A percentile compares a stretch with the other conserved stretches of the same genome.
phyloP scores from a whole-genome alignment of 2,329 filamentous ascomycete species.

The Sporothrix euskadiensis region DNA sequence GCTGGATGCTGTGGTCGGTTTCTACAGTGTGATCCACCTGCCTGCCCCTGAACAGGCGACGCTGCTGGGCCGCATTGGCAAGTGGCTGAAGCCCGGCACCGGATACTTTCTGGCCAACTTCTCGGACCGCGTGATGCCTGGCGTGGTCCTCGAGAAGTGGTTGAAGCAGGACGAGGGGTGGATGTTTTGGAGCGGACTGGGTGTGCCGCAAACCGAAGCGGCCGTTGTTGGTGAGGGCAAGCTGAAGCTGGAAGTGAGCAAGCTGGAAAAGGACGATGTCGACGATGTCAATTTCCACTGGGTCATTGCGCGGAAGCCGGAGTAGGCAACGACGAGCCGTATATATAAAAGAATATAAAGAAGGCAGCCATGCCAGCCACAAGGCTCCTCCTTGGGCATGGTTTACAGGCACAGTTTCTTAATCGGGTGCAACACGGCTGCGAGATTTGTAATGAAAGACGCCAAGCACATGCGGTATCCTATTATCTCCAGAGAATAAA shows the following conservation, averaged over 20 bases:
- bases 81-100: slow-evolving; percentile 52
- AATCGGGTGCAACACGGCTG: too few relatives aligned
- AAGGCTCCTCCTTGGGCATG: too few relatives aligned
- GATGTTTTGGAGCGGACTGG: slow-evolving; percentile 49
- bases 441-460: too few relatives aligned
- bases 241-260: slow-evolving; percentile 40
- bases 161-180: slow-evolving; percentile 44
- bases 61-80: slow-evolving; percentile 47
- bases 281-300: slow-evolving; percentile 44
- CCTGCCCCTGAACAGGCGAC: slow-evolving; percentile 51
- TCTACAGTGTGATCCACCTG: slow-evolving; percentile 59
- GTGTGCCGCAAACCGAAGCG: slow-evolving; percentile 39
- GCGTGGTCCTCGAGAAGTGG: slow-evolving; percentile 42
- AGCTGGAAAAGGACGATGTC: slow-evolving; percentile 39
- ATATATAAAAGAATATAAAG: too few relatives aligned
- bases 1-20: slow-evolving; percentile 52
- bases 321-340: background rate
- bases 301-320: slow-evolving; percentile 43
- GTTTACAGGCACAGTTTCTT: too few relatives aligned
- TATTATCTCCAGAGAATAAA: too few relatives aligned
- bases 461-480: too few relatives aligned
- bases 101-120: slow-evolving; percentile 55
- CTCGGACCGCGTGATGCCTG: slow-evolving; percentile 36
- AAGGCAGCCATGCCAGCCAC: too few relatives aligned
- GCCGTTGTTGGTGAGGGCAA: slow-evolving; percentile 38